phyloP scores from a whole-genome alignment of 148 eudicot genomes.

The Spergularia marina region DNA sequence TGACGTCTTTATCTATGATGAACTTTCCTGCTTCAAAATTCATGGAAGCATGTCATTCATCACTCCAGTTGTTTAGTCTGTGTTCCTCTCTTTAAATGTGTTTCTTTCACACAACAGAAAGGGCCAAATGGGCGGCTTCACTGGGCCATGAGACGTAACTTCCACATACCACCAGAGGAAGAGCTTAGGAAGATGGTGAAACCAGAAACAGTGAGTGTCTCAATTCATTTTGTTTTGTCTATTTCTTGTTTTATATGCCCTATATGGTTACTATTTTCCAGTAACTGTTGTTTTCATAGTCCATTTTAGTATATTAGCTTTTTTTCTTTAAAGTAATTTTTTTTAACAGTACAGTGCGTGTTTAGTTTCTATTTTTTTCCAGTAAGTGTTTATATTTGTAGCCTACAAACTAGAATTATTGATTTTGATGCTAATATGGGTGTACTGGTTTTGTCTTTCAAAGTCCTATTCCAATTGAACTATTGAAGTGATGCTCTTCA shows the following conservation, averaged over 20 bases:
- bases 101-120: constrained; percentile 35
- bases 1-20: background rate
- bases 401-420: background rate
- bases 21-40: background rate
- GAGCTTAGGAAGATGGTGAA: constrained; percentile 91
- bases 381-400: background rate
- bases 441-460: background rate
- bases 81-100: background rate
- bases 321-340: background rate
- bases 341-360: background rate
- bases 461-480: background rate
- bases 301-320: background rate
- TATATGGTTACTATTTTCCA: background rate
- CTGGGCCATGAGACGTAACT: constrained; percentile 86
- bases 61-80: background rate
- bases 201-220: constrained; percentile 81
- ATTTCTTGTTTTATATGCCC: background rate
- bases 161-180: constrained; percentile 89
- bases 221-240: constrained; percentile 7
- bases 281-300: background rate
- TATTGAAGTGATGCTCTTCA: background rate
- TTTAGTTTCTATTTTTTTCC: background rate
- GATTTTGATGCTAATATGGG: background rate
- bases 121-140: constrained; percentile 64
- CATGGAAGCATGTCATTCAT: background rate